Base-by-base conservation (phyloP, 805 yeast genomes). In the Naumovozyma baii region DNA sequence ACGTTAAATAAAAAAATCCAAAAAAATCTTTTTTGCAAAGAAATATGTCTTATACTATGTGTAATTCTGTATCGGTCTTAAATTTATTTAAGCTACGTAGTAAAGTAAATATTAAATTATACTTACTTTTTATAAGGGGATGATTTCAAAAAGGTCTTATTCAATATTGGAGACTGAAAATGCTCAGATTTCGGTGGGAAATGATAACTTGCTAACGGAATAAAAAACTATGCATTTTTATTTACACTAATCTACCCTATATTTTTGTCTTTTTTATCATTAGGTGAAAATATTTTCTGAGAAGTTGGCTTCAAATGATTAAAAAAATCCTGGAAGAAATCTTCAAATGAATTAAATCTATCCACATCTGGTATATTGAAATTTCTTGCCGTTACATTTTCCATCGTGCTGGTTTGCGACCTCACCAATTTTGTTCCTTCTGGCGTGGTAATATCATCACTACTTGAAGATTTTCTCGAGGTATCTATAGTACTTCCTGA, bases 281-380 rank as follows among this genome's bases (percentile, higher is more conserved):
- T 18, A 4, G 44, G 25, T 15, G 59, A 44, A 42, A 59, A 57
- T 42, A 59, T 54, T 29, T 48, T 49, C 38, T 57, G 62, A 1
- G 64, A 46, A 2, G 54, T 56, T 12, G 66, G 66, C 33, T 60
- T 58, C 33, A 61, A 45, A 38, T 55, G 53, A 17, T 59, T 58
- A 45, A 64, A 67, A 38, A 70, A 66, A 10, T 68, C 76, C 38
- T 69, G 73, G 55, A 74, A 74, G 52, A 74, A 74, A 38, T 74
- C 79, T 44, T 74, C 79, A 50, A 74, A 74, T 2, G 71, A 69
- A 39, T 66, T 68, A 48, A 73, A 72, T 35, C 67, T 67, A 1
- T 71, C 62, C 8, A 69, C 68, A 46, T 72, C 75, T 2, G 73
- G 74, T n/a, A 70, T 51, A 9, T 17, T 15, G 36, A 50, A 48